Evolutionary conservation across 768 basidiomycete species (phyloP).

Genomic region (Cystobasidium onofrii): DNA sequence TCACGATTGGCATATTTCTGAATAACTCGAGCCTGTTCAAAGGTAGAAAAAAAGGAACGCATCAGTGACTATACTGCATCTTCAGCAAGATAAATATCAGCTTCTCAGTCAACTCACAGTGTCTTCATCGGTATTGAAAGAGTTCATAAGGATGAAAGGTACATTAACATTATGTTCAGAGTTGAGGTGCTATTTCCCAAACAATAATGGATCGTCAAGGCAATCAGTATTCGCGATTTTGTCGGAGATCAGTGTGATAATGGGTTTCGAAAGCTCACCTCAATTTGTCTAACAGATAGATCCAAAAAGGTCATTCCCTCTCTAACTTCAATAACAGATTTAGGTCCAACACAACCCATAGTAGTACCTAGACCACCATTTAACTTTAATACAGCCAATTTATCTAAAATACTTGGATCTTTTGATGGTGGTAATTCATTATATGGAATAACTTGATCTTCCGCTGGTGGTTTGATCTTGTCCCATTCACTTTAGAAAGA

Average conservation of each 20-base stretch:
- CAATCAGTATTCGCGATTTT: no score
- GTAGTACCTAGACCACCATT: slow-evolving; percentile 55
- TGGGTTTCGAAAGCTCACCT: slow-evolving; percentile 51
- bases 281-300: slow-evolving; percentile 84
- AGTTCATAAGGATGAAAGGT: slow-evolving; percentile 97
- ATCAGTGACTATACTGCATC: not conserved
- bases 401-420: slow-evolving; percentile 66
- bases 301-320: slow-evolving; percentile 98
- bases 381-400: slow-evolving; percentile 89
- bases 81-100: not conserved
- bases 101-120: slow-evolving; percentile 48
- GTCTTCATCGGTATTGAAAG: slow-evolving; percentile 96
- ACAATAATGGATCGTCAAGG: no score
- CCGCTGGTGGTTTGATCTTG: slow-evolving; percentile 74
- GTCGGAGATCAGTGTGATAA: no score
- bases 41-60: not conserved
- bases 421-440: slow-evolving; percentile 57
- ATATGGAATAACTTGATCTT: slow-evolving; percentile 79
- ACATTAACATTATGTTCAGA: slow-evolving; percentile 74
- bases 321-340: slow-evolving; percentile 89
- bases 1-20: slow-evolving; percentile 81
- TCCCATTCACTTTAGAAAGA: slow-evolving; percentile 65
- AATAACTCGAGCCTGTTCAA: slow-evolving; percentile 64
- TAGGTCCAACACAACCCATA: slow-evolving; percentile 59
- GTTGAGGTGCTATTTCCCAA: slow-evolving; percentile 67